These are phyloP conservation scores for Alternaria ventricosa DNA, from an alignment of 2,329 filamentous ascomycete genomes.

Conservation along the genomic window DNA sequence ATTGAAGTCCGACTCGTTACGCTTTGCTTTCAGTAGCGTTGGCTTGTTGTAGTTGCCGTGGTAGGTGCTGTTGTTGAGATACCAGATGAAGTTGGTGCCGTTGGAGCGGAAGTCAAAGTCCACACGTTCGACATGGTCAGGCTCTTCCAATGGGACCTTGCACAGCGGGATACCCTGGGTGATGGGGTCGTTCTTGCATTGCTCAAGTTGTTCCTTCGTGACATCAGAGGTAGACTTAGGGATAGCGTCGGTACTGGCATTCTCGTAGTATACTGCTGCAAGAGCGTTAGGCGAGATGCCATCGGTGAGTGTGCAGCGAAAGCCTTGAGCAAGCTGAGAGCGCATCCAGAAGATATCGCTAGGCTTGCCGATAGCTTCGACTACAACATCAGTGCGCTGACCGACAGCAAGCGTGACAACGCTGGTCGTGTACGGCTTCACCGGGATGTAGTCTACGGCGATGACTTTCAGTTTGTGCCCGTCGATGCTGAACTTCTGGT, in stretches of 20 bases:
- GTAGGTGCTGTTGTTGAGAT: conserved; percentile 32
- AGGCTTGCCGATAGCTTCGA: conserved; percentile 40
- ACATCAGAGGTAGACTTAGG: conserved; percentile 54
- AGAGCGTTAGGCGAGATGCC: conserved; percentile 28
- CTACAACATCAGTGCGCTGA: conserved; percentile 46
- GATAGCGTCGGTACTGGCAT: conserved; percentile 57
- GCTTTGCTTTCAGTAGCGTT: conserved; percentile 24
- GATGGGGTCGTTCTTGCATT: conserved; percentile 25
- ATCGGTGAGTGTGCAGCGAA: conserved; percentile 21
- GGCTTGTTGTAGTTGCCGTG: conserved; percentile 35
- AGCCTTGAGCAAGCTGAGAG: conserved; percentile 26
- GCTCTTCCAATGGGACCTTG: conserved; percentile 30
- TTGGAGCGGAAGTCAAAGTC: conserved; percentile 33
- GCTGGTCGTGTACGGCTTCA: conserved; percentile 49
- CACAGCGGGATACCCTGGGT: conserved; percentile 23
- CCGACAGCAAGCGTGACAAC: conserved; percentile 50
- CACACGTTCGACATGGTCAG: conserved; percentile 23
- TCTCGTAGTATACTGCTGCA: conserved; percentile 71
- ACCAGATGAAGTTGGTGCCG: conserved; percentile 35
- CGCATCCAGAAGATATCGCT: conserved; percentile 49
- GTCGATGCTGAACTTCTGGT: conserved; percentile 52
- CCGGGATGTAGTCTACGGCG: conserved; percentile 50
- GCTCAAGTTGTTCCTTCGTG: conserved; percentile 23
- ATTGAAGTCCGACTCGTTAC: conserved; percentile 22
- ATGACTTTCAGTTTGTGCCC: conserved; percentile 52